A percentile compares a stretch with the other conserved stretches of the same genome.
phyloP scores from a whole-genome alignment of 83 land plant species.

The Larix sibirica region DNA sequence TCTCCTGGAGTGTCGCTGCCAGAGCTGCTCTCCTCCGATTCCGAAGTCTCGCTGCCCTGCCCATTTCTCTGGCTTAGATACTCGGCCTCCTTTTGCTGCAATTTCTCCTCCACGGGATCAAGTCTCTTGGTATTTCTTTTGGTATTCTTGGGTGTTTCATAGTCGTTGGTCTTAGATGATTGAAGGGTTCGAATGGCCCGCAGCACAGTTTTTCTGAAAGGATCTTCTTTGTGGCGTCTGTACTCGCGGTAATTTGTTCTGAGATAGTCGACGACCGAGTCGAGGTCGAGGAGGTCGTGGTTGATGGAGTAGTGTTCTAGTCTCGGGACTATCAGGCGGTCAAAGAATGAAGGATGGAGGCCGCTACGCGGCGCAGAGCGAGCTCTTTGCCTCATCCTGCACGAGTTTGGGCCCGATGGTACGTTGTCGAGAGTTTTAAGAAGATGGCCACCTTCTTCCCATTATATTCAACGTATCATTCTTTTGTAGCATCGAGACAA shows the following conservation, averaged over 20 bases:
- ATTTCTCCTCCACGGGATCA: slow-evolving; percentile 5
- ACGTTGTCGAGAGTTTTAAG: too few relatives aligned
- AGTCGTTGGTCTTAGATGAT: not conserved
- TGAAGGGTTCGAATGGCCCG: slow-evolving; percentile 24
- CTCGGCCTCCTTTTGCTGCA: slow-evolving; percentile 18
- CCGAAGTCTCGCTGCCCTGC: slow-evolving; percentile 10
- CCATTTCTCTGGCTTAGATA: not conserved
- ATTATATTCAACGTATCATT: too few relatives aligned
- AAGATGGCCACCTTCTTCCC: too few relatives aligned
- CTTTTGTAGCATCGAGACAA: too few relatives aligned
- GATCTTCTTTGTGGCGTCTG: slow-evolving; percentile 47
- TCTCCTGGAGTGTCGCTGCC: slow-evolving; percentile 7
- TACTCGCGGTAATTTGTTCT: slow-evolving; percentile 57
- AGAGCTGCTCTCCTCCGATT: slow-evolving; percentile 12
- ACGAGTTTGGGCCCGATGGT: too few relatives aligned
- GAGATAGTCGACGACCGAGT: slow-evolving; percentile 44
- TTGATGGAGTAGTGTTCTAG: slow-evolving; percentile 34
- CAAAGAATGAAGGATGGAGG: not conserved
- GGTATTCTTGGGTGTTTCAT: not conserved
- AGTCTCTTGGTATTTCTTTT: not conserved
- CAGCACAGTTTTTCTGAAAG: slow-evolving; percentile 43
- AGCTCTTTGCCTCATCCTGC: too few relatives aligned
- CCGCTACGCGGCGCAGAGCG: too few relatives aligned
- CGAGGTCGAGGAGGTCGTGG: slow-evolving; percentile 32
- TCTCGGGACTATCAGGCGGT: slow-evolving; percentile 26